Conservation (phyloP, 345 rosid species). For the Populus alba region DNA sequence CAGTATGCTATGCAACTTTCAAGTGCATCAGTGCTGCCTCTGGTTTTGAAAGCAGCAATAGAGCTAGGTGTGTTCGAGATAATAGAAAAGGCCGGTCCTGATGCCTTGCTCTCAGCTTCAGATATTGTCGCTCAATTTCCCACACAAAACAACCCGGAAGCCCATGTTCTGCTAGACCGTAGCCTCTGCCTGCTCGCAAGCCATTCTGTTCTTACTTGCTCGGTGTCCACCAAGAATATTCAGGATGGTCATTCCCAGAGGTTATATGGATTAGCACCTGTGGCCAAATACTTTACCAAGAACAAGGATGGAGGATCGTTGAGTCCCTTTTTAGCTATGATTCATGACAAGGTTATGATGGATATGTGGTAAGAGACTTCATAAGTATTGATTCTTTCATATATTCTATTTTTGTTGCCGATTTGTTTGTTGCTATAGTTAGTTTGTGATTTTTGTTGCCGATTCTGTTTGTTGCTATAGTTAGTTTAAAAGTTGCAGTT, state of each 20-base stretch:
- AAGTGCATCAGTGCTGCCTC: slow-evolving; percentile 9
- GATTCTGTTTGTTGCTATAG: no score
- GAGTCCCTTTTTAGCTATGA: neutral
- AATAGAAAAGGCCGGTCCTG: slow-evolving; percentile 17
- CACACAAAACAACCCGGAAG: slow-evolving; percentile 37
- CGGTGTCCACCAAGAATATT: neutral
- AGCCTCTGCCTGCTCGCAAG: slow-evolving; percentile 51
- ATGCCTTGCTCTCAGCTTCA: slow-evolving; percentile 34
- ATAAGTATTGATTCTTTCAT: no score
- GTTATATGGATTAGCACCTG: neutral
- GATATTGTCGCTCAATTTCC: slow-evolving; percentile 41
- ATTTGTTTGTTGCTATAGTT: no score
- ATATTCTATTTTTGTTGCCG: no score
- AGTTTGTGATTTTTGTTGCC: no score
- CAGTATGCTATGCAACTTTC: slow-evolving; percentile 21
- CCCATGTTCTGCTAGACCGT: slow-evolving; percentile 42
- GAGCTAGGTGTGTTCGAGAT: slow-evolving; percentile 32
- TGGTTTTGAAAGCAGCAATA: slow-evolving; percentile 24
- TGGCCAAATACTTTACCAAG: neutral
- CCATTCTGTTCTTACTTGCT: slow-evolving; percentile 34
- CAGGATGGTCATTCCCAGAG: neutral
- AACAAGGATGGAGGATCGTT: neutral
- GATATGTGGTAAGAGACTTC: no score
- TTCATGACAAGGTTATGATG: no score
- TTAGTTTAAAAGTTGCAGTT: slow-evolving; percentile 19